Evolutionary conservation across 2,329 filamentous ascomycete genomes (phyloP).

Genomic region (Hypoxylon sp.): DNA sequence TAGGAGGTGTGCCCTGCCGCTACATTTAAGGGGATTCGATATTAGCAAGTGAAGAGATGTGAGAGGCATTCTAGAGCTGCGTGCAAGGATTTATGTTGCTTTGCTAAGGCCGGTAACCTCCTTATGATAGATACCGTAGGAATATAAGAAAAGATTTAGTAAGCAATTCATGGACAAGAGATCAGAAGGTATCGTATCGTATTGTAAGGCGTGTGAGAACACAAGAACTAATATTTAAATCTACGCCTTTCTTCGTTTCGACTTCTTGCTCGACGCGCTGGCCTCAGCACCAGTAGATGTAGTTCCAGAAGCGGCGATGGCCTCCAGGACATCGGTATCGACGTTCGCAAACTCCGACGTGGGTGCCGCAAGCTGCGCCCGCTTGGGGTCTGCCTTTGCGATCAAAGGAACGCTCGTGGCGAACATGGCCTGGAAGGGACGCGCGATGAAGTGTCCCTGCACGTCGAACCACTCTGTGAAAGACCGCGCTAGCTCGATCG

Average conservation of each 20-base stretch:
- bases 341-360: slow-evolving; percentile 55
- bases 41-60: neutral
- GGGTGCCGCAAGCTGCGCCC: slow-evolving; percentile 57
- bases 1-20: neutral
- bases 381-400: slow-evolving; percentile 75
- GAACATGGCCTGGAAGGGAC: slow-evolving; percentile 84
- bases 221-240: slow-evolving; percentile 46
- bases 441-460: slow-evolving; percentile 78
- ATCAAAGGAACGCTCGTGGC: slow-evolving; percentile 77
- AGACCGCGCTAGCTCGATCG: slow-evolving; percentile 70
- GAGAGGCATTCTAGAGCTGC: slow-evolving; percentile 41
- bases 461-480: slow-evolving; percentile 85
- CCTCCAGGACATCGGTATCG: slow-evolving; percentile 65
- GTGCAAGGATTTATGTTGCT: neutral
- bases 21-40: neutral
- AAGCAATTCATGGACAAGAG: slow-evolving; percentile 3
- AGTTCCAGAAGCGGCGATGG: slow-evolving; percentile 52
- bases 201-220: slow-evolving; percentile 14
- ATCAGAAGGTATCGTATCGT: slow-evolving; percentile 31
- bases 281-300: slow-evolving; percentile 47
- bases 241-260: slow-evolving; percentile 55
- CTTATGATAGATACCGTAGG: neutral
- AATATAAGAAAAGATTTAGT: slow-evolving; percentile 18
- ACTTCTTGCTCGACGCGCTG: slow-evolving; percentile 49
- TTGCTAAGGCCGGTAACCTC: neutral